These are phyloP conservation scores for Actinomortierella wolfii DNA, from an alignment of 371 early-diverging fungal genomes.

Conservation along the genomic window DNA sequence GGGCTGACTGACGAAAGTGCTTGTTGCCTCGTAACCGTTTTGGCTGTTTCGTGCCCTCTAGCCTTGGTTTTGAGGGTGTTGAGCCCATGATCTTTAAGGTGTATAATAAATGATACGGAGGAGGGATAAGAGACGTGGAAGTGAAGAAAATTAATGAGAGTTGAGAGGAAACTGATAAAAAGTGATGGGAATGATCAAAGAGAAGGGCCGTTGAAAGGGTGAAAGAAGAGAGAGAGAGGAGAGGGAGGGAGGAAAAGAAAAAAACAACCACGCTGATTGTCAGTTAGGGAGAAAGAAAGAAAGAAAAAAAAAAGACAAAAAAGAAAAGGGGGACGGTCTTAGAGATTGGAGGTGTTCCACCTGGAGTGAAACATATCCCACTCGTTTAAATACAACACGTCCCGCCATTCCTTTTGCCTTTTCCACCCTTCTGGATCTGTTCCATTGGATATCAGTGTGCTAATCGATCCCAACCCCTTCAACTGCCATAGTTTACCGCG, in stretches of 20 bases:
- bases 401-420: background rate
- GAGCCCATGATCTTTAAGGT: conserved; percentile 33
- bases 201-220: too few relatives aligned
- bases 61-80: conserved; percentile 31
- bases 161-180: background rate
- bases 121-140: background rate
- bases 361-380: background rate
- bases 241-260: conserved; percentile 1
- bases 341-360: background rate
- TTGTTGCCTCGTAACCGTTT: conserved; percentile 9
- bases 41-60: conserved; percentile 19
- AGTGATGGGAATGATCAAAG: background rate
- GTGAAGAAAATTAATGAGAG: background rate
- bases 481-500: background rate
- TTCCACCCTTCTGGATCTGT: background rate
- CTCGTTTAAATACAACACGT: background rate
- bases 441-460: background rate
- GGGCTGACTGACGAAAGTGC: background rate
- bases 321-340: background rate
- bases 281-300: background rate
- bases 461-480: background rate
- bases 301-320: background rate
- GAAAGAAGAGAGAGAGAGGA: background rate
- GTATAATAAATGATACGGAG: background rate
- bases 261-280: background rate